Evolutionary conservation across 495 filamentous ascomycete species (phyloP).

Genomic region (Rhypophila decipiens): DNA sequence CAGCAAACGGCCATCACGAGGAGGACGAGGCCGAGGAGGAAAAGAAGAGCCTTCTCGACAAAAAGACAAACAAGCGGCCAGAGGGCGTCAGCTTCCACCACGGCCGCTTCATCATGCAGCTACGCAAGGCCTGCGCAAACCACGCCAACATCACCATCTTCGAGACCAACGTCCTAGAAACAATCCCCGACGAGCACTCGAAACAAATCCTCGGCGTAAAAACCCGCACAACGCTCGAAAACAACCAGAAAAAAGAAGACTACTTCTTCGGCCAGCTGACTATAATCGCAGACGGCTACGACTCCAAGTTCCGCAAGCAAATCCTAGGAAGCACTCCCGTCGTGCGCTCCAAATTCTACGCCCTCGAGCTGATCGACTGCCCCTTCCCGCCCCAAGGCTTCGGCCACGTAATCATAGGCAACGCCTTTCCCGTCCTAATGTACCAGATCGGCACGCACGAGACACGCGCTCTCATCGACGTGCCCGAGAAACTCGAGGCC

Average conservation of each 20-base stretch:
- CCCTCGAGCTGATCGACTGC: constrained; percentile 83
- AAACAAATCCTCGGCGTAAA: constrained; percentile 70
- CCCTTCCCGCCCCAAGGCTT: constrained; percentile 63
- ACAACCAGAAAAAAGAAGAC: constrained; percentile 49
- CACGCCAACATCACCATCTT: constrained; percentile 68
- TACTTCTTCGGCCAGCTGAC: constrained; percentile 84
- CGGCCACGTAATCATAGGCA: constrained; percentile 83
- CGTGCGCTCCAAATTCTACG: constrained; percentile 80
- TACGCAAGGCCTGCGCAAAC: constrained; percentile 58
- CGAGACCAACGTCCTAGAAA: constrained; percentile 61
- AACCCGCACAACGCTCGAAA: constrained; percentile 48
- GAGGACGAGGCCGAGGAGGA: constrained; percentile 4
- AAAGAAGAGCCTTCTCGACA: constrained; percentile 7
- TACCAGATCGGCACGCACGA: constrained; percentile 98
- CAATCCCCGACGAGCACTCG: constrained; percentile 52
- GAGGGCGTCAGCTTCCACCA: constrained; percentile 75
- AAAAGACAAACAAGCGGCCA: constrained; percentile 30
- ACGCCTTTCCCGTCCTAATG: constrained; percentile 73
- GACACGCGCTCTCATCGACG: constrained; percentile 82
- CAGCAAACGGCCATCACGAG: background rate
- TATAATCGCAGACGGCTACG: constrained; percentile 88
- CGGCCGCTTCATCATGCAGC: constrained; percentile 71
- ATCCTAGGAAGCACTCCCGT: constrained; percentile 63
- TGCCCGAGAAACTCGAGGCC: constrained; percentile 72
- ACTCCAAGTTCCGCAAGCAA: constrained; percentile 83